Evolutionary conservation across 129 eudicot species (phyloP), one percentile per base, ranked within the genome.

Genomic region (Flaveria robusta): DNA sequence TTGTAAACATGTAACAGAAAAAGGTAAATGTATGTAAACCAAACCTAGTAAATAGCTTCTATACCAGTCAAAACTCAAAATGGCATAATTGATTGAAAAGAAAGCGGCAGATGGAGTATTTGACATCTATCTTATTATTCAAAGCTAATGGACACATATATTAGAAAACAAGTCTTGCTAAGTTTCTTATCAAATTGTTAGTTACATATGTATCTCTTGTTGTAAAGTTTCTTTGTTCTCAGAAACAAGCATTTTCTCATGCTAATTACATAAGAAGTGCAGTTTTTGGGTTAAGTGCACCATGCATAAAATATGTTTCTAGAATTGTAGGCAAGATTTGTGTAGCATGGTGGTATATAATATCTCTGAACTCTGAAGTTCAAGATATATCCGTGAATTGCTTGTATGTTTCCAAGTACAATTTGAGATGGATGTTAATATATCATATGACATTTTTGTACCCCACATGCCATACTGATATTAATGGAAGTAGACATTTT

Each of bases 181-280:
- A 9, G 4, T 56, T 55, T 72, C 39, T 56, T 54, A 16, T 55
- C 58, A 51, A 51, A 22, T 52, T 39, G 74, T 24, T 24, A 22
- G 31, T 54, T 66, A 67, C 12, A 37, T 66, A 50, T 42, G 22
- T 9, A 46, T 52, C 64, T 66, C 0, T 41, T 15, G 12, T 55
- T 13, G 58, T 52, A 50, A 37, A 54, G 56, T 1, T 66, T 5
- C 12, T 34, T 49, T 50, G 50, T 5, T 45, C 45, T 37, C 39
- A 39, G 51, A 66, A 68, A 24, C 24, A 24, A 68, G 43, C 39
- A 39, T 68, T 67, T 67, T 52, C 59, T 68, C 42, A 8, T 67
- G 19, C 45, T 34, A 34, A 34, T 34, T 7, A 5, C 67, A 52
- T 54, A 76, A 75, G 74, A 22, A 54, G n/a, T 77, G 60, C 70